These are phyloP conservation scores for Rosellinia necatrix DNA, from an alignment of 2,329 filamentous ascomycete species.

Conservation along the genomic window DNA sequence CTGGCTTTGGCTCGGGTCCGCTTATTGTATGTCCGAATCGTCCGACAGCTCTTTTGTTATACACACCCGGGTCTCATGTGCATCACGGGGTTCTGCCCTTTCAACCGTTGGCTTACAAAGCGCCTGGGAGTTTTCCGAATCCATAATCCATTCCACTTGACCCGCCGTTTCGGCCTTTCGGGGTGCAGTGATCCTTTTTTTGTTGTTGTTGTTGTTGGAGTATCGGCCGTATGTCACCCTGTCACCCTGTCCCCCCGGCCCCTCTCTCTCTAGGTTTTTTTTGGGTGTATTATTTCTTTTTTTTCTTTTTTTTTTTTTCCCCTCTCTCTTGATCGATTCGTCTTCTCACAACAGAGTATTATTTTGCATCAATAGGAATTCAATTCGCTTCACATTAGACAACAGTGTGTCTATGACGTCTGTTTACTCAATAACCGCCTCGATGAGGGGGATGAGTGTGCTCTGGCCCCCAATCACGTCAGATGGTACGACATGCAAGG, in stretches of 20 bases:
- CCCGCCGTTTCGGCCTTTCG: slow-evolving; percentile 20
- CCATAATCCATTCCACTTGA: slow-evolving; percentile 3
- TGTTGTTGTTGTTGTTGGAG: neutral
- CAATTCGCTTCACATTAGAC: too few species aligned
- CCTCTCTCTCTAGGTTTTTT: too few species aligned
- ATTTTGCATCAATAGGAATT: too few species aligned
- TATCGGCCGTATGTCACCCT: neutral
- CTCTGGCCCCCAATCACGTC: neutral
- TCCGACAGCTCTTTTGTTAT: slow-evolving; percentile 14
- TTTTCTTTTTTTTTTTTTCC: too few species aligned
- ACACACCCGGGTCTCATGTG: too few species aligned
- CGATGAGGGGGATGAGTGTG: too few species aligned
- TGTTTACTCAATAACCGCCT: too few species aligned
- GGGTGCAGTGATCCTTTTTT: neutral
- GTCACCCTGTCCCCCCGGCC: slow-evolving; percentile 8
- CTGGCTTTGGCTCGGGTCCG: slow-evolving; percentile 1
- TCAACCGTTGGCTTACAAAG: slow-evolving; percentile 19
- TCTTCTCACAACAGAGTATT: too few species aligned
- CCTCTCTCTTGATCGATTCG: too few species aligned
- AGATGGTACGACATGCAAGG: neutral
- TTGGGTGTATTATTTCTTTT: too few species aligned
- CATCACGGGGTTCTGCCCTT: slow-evolving; percentile 16
- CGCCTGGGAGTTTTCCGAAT: slow-evolving; percentile 8
- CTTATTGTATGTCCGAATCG: slow-evolving; percentile 20
- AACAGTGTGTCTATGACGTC: too few species aligned